Base-by-base conservation (phyloP, 2,329 filamentous ascomycete species). In the Epicoccum sorghinum region DNA sequence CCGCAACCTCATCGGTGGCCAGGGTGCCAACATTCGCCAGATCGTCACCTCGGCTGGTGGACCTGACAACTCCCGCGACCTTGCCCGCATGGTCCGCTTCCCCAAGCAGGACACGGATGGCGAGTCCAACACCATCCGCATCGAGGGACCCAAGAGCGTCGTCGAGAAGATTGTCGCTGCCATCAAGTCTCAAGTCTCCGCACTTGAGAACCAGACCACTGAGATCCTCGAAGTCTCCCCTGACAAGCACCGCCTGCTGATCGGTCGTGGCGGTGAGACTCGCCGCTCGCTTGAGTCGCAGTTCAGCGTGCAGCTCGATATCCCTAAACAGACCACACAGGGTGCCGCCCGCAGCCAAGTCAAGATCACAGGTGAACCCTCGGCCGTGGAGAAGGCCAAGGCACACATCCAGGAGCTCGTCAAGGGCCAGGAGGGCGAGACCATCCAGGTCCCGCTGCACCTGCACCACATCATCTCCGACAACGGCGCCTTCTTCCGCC, bases 401-500 rank as follows among this genome's bases (percentile, higher is more conserved):
- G 86, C 87, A 55, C 92, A 97, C 77, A 92, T 99, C 60, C 77
- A 85, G 46, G 81, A 84, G 33, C 77, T 96, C 47, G 83, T 93
- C 60, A 93, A 96, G 81, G 88, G 93, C 64, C 89, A 93, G 71
- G 88, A 95, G 73, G 90, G 91, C 58, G 91, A 95, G 81, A 95
- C 89, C 0, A 77, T 98, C n/a, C 83, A 89, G 65, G 84, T 99
- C 7, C 93, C 95, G 9, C 85, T 87, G 55, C 86, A 87, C 65
- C 80, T 95, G 56, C 95, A 99, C 79, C 91, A 98, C 73, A 78
- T 83, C 55, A 83, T 99, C 63, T 85, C 90, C 47, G 93, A 96
- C 73, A 93, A 93, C 61, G 95, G 93, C 1, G 88, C 92, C 65
- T 90, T 98, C 79, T 97, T 98, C 89, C 90, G 93, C 62, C 89